These are phyloP conservation scores for Lichtheimia ramosa DNA, from an alignment of 371 early-diverging fungal species.

Conservation along the genomic window DNA sequence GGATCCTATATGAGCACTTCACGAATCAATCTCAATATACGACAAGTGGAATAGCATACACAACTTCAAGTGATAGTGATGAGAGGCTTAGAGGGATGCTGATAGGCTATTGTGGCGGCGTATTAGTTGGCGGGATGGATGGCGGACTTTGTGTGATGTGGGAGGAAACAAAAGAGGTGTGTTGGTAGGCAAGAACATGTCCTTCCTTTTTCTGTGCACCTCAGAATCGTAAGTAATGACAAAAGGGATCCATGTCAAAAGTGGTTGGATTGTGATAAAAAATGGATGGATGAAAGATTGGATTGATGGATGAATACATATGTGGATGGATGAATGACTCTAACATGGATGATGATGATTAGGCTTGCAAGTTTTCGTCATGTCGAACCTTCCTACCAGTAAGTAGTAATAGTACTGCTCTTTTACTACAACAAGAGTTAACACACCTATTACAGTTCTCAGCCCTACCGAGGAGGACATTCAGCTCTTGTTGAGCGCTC, in stretches of 20 bases:
- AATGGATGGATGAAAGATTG: constrained; percentile 4
- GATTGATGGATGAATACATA: background rate
- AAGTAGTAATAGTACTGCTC: constrained; percentile 10
- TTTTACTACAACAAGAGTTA: background rate
- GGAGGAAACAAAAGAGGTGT: too few species aligned
- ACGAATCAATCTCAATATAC: constrained; percentile 77
- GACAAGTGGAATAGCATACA: constrained; percentile 53
- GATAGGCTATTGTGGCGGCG: too few species aligned
- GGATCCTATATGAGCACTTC: constrained; percentile 58
- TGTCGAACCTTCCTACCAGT: constrained; percentile 27
- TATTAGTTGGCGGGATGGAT: too few species aligned
- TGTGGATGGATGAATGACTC: background rate
- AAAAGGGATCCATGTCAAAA: background rate
- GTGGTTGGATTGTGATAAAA: constrained; percentile 7
- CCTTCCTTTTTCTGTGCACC: constrained; percentile 3
- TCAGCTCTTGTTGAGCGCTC: constrained; percentile 90
- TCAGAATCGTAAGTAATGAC: constrained; percentile 4
- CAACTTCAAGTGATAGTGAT: too few species aligned
- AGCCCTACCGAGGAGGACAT: constrained; percentile 88
- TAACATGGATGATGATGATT: background rate
- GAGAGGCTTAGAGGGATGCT: too few species aligned
- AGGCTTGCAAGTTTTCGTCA: constrained; percentile 1
- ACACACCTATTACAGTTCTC: constrained; percentile 35
- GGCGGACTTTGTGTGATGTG: too few species aligned
- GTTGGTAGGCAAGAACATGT: background rate